phyloP scores from a whole-genome alignment of 306 rosid species.

The Pyrus pyrifolia region DNA sequence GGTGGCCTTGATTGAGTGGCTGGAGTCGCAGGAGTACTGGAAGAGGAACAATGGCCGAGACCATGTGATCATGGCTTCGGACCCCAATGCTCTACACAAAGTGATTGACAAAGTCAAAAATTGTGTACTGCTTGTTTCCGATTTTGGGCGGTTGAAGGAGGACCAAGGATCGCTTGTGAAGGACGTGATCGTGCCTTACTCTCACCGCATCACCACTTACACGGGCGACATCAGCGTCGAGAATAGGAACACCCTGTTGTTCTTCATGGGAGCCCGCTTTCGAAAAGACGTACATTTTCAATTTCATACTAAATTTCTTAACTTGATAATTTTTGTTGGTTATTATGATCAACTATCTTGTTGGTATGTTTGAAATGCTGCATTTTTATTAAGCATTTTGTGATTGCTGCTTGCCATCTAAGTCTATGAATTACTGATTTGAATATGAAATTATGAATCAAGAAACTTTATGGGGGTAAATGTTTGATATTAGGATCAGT shows the following conservation, averaged over 20 bases:
- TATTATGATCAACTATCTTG: background rate
- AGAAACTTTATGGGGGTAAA: background rate
- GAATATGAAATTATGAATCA: background rate
- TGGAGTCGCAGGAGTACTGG: constrained; percentile 79
- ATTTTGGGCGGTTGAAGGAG: constrained; percentile 67
- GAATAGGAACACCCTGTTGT: constrained; percentile 59
- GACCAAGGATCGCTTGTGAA: constrained; percentile 88
- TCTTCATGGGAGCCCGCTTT: constrained; percentile 91
- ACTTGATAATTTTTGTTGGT: background rate
- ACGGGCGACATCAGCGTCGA: constrained; percentile 42
- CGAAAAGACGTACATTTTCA: constrained; percentile 71
- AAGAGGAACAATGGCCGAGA: constrained; percentile 68
- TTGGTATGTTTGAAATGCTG: background rate
- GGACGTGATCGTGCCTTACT: constrained; percentile 79
- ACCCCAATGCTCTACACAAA: constrained; percentile 76
- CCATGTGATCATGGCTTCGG: constrained; percentile 84
- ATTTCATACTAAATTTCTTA: background rate
- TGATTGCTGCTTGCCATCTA: background rate
- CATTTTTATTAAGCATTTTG: background rate
- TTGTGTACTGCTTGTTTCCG: constrained; percentile 61
- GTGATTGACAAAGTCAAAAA: constrained; percentile 59
- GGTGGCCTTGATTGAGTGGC: constrained; percentile 72
- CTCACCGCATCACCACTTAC: constrained; percentile 62
- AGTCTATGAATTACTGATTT: background rate
- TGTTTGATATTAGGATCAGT: background rate